Evolutionary conservation across 352 stramenopile genomes (phyloP).

Genomic region (Globisporangium okanoganense): DNA sequence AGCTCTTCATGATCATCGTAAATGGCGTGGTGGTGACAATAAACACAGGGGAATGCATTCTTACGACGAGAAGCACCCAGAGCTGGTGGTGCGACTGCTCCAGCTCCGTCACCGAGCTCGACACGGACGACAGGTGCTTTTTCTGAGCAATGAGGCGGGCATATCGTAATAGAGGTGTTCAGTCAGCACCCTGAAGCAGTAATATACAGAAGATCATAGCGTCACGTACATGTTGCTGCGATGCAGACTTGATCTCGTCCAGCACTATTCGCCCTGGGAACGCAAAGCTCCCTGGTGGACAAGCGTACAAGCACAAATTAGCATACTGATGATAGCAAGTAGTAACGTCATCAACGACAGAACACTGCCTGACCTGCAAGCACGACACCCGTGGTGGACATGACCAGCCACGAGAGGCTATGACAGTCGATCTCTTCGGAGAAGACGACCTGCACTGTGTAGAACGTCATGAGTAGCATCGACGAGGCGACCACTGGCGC

Average conservation of each 20-base stretch:
- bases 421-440: slow-evolving; percentile 64
- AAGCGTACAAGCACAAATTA: not conserved
- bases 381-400: slow-evolving; percentile 55
- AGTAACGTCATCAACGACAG: not conserved
- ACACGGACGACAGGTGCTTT: slow-evolving; percentile 33
- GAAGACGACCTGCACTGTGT: slow-evolving; percentile 44
- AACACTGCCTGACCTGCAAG: slow-evolving; percentile 39
- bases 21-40: not conserved
- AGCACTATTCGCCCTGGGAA: slow-evolving; percentile 54
- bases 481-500: slow-evolving; percentile 43
- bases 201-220: not conserved
- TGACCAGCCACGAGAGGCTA: slow-evolving; percentile 62
- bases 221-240: slow-evolving; percentile 40
- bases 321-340: not conserved
- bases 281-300: slow-evolving; percentile 49
- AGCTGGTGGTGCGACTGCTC: slow-evolving; percentile 69
- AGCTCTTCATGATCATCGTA: not conserved
- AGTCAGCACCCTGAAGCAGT: not conserved
- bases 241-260: slow-evolving; percentile 53
- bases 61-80: slow-evolving; percentile 61
- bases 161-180: not conserved
- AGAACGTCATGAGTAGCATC: slow-evolving; percentile 51
- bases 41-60: slow-evolving; percentile 1
- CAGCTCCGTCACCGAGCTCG: slow-evolving; percentile 35
- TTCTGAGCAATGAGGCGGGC: slow-evolving; percentile 14